Conservation (phyloP, 768 basidiomycete genomes). For the Amyloporia xantha region DNA sequence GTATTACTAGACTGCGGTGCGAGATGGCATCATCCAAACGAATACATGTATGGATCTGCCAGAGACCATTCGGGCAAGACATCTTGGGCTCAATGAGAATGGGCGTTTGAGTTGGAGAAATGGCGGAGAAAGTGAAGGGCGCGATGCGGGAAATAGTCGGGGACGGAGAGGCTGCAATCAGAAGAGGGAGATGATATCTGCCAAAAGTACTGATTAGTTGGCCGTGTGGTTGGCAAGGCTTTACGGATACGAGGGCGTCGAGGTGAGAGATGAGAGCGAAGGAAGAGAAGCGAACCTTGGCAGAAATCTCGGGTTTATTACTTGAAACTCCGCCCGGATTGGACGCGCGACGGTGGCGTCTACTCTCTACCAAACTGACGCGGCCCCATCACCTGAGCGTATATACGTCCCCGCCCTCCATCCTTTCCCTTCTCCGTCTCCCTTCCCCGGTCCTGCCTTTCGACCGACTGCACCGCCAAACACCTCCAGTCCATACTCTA, state of each 20-base stretch:
- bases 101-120: constrained; percentile 1
- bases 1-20: neutral
- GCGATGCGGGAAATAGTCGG: constrained; percentile 4
- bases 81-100: neutral
- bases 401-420: constrained; percentile 15
- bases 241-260: too few species aligned
- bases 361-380: constrained; percentile 20
- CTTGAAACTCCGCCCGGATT: constrained; percentile 20
- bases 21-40: neutral
- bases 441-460: constrained; percentile 3
- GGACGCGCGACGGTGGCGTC: constrained; percentile 13
- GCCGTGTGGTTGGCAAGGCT: too few species aligned
- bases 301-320: constrained; percentile 22
- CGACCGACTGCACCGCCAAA: too few species aligned
- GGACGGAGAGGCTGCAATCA: neutral
- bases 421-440: constrained; percentile 3
- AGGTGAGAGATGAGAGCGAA: constrained; percentile 6
- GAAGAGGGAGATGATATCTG: neutral
- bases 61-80: too few species aligned
- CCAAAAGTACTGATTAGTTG: too few species aligned
- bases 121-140: constrained; percentile 1
- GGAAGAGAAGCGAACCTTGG: neutral
- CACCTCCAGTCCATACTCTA: too few species aligned
- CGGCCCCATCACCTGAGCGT: constrained; percentile 17
- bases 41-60: too few species aligned